Evolutionary conservation across 495 filamentous ascomycete genomes (phyloP).

Genomic region (Astrothelium macrocarpum): DNA sequence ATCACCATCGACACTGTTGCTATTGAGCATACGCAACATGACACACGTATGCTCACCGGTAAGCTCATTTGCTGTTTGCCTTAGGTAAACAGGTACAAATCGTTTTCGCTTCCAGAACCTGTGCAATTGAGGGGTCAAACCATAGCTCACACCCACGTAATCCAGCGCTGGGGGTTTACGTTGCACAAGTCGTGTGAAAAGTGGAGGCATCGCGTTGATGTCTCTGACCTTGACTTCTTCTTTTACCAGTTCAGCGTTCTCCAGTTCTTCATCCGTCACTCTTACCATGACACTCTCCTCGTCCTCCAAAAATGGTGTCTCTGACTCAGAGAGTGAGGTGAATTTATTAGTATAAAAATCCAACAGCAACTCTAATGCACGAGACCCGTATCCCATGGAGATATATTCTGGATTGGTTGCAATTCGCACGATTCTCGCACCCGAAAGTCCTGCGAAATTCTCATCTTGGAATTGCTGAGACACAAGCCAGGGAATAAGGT

Average conservation of each 20-base stretch:
- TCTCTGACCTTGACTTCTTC: constrained; percentile 88
- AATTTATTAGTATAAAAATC: constrained; percentile 97
- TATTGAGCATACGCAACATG: constrained; percentile 69
- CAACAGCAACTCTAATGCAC: constrained; percentile 70
- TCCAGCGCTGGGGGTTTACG: constrained; percentile 71
- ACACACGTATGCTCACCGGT: constrained; percentile 97
- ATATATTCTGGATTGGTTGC: constrained; percentile 92
- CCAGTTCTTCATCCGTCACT: constrained; percentile 77
- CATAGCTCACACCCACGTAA: constrained; percentile 92
- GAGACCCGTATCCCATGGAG: constrained; percentile 90
- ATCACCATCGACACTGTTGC: constrained; percentile 22
- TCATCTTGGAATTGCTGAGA: constrained; percentile 98
- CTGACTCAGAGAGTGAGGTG: constrained; percentile 50
- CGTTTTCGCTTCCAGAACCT: constrained; percentile 88
- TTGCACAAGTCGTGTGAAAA: constrained; percentile 84
- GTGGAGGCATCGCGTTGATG: constrained; percentile 79
- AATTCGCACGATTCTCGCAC: constrained; percentile 86
- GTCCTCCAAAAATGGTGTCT: constrained; percentile 8
- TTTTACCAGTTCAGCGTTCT: constrained; percentile 64
- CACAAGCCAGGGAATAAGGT: constrained; percentile 96
- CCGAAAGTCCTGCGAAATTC: constrained; percentile 87
- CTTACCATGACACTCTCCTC: constrained; percentile 58
- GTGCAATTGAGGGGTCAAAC: constrained; percentile 77
- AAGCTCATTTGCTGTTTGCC: constrained; percentile 91
- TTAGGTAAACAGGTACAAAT: constrained; percentile 88